A percentile compares a stretch with the other conserved stretches of the same genome.
Conservation (phyloP, 1,139 yeast genomes). For the Geotrichum cucujoidarum region DNA sequence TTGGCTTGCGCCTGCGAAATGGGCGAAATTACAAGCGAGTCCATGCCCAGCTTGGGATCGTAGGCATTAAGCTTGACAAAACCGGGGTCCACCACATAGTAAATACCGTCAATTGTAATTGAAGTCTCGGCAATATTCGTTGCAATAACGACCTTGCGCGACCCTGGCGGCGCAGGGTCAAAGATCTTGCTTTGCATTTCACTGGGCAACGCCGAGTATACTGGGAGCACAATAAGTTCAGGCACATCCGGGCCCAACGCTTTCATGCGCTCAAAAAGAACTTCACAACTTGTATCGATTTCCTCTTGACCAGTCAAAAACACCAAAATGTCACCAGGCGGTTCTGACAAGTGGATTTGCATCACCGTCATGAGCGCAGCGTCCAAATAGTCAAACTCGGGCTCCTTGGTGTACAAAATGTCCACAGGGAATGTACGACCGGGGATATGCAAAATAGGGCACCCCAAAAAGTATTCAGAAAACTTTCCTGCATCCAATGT, state of each 20-base stretch:
- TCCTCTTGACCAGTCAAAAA: constrained; percentile 90
- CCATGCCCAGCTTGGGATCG: constrained; percentile 75
- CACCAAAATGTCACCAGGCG: constrained; percentile 75
- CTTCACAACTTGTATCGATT: constrained; percentile 84
- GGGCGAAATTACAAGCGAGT: constrained; percentile 64
- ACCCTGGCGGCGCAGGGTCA: constrained; percentile 67
- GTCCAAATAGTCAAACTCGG: constrained; percentile 79
- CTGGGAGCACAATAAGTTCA: constrained; percentile 77
- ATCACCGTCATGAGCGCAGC: constrained; percentile 76
- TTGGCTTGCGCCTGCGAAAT: constrained; percentile 80
- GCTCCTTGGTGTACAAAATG: constrained; percentile 66
- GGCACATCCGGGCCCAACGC: constrained; percentile 58
- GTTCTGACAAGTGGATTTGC: constrained; percentile 76
- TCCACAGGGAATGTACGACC: constrained; percentile 92
- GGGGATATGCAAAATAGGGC: constrained; percentile 80
- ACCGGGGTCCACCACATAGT: constrained; percentile 75
- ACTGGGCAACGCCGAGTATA: constrained; percentile 72
- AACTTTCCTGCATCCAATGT: constrained; percentile 84
- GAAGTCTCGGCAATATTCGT: constrained; percentile 83
- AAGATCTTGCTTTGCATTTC: constrained; percentile 69
- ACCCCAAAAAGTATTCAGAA: constrained; percentile 65
- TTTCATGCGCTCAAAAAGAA: constrained; percentile 60
- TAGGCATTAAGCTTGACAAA: constrained; percentile 73
- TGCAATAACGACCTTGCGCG: constrained; percentile 69
- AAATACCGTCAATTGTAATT: constrained; percentile 73